Conservation (phyloP, 768 basidiomycete genomes). For the Rhodotorula graminis region DNA sequence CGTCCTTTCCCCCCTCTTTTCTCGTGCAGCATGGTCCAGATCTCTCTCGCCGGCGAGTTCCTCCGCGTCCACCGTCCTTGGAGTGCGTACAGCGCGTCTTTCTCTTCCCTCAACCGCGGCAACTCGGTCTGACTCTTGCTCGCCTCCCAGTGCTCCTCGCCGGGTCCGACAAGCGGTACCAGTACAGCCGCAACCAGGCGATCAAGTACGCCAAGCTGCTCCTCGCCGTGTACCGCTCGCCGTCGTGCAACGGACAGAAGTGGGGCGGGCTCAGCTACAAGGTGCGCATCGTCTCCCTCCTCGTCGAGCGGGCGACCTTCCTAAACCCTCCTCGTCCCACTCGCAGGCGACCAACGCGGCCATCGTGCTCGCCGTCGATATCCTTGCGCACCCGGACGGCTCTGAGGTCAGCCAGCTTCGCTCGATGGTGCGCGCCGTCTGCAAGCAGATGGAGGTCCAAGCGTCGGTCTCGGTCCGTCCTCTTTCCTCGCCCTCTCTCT, state of each 20-base stretch:
- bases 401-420: conserved; percentile 20
- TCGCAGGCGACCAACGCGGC: conserved; percentile 13
- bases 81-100: conserved; percentile 7
- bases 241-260: neutral
- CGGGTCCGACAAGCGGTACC: conserved; percentile 9
- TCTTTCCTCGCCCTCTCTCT: accelerated
- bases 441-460: conserved; percentile 28
- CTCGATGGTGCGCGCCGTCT: conserved; percentile 24
- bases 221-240: conserved; percentile 34
- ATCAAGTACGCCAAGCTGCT: conserved; percentile 24
- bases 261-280: neutral
- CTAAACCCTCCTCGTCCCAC: neutral
- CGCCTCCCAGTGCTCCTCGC: conserved; percentile 18
- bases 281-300: neutral
- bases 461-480: conserved; percentile 4
- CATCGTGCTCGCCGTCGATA: conserved; percentile 28
- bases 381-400: conserved; percentile 31
- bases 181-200: conserved; percentile 24
- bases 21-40: conserved; percentile 19
- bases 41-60: conserved; percentile 27
- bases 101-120: too few species aligned
- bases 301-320: neutral
- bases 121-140: too few species aligned
- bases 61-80: conserved; percentile 33
- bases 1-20: too few species aligned